These are phyloP conservation scores for Umbelopsis ramanniana DNA, from an alignment of 192 early-diverging fungal species.

Conservation along the genomic window DNA sequence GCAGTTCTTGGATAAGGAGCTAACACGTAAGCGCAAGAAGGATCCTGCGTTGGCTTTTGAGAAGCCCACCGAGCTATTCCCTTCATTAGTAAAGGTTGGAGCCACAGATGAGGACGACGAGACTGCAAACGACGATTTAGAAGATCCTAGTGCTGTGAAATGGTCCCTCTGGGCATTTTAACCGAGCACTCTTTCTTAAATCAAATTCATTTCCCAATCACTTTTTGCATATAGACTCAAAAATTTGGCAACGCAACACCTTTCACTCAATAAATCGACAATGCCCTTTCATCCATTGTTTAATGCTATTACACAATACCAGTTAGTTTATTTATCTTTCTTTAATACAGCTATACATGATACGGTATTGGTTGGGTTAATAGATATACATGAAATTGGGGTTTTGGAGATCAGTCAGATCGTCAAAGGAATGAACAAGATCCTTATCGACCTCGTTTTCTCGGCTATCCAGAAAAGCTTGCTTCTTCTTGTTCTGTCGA, in stretches of 20 bases:
- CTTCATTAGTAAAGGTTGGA: constrained; percentile 6
- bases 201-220: background rate
- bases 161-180: constrained; percentile 18
- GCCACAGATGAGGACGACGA: constrained; percentile 8
- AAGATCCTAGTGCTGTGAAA: constrained; percentile 13
- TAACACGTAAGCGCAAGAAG: constrained; percentile 57
- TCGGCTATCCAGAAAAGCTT: background rate
- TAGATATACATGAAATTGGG: constrained; percentile 20
- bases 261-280: background rate
- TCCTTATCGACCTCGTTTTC: background rate
- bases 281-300: background rate
- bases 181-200: background rate
- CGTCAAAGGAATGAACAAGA: background rate
- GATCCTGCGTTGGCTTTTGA: constrained; percentile 65
- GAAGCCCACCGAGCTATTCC: constrained; percentile 54
- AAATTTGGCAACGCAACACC: background rate
- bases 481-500: constrained; percentile 7
- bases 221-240: background rate
- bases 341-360: too few species aligned
- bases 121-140: background rate
- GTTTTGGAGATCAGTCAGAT: constrained; percentile 22
- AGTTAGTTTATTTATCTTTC: too few species aligned
- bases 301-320: too few species aligned
- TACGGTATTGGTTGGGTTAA: background rate
- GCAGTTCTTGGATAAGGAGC: constrained; percentile 70